Percentiles rank a stretch among this genome's conserved stretches.
Conservation (phyloP, 1,284 basidiomycete genomes). For the Cryptococcus depauperatus region DNA sequence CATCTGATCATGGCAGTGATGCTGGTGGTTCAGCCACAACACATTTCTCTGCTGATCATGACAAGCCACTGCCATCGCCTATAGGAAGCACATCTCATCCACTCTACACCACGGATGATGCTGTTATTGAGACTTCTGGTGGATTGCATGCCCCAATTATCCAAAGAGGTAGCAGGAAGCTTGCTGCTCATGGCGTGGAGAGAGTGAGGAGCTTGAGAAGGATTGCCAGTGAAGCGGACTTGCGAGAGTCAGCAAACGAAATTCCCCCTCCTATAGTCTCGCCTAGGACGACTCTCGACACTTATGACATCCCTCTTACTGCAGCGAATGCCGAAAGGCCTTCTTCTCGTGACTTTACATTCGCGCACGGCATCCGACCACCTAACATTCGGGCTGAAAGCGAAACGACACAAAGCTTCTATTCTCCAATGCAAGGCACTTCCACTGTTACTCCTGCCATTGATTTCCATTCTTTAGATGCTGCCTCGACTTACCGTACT, state of each 20-base stretch:
- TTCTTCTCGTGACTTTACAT: slow-evolving; percentile 31
- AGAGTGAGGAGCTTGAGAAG: slow-evolving; percentile 31
- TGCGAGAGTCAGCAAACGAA: slow-evolving; percentile 16
- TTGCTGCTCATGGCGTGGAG: slow-evolving; percentile 29
- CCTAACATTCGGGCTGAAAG: slow-evolving; percentile 11
- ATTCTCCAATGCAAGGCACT: slow-evolving; percentile 1
- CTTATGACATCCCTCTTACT: slow-evolving; percentile 19
- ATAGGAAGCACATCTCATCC: slow-evolving; percentile 4
- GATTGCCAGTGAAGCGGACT: slow-evolving; percentile 41
- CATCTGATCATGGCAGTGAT: slow-evolving; percentile 16
- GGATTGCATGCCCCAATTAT: slow-evolving; percentile 31
- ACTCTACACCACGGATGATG: slow-evolving; percentile 34
- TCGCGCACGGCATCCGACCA: slow-evolving; percentile 31
- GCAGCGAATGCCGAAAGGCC: slow-evolving; percentile 20
- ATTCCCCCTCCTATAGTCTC: slow-evolving; percentile 1
- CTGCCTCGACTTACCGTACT: slow-evolving; percentile 2
- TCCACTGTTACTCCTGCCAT: neutral
- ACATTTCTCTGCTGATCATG: slow-evolving; percentile 15
- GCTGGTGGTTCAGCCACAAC: slow-evolving; percentile 36
- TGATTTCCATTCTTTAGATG: slow-evolving; percentile 3
- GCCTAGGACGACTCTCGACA: neutral
- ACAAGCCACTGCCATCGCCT: slow-evolving; percentile 5
- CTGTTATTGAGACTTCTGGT: slow-evolving; percentile 35
- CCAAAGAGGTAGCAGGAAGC: slow-evolving; percentile 33
- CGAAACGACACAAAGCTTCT: slow-evolving; percentile 2